phyloP scores from a whole-genome alignment of 768 basidiomycete species.

The Tulasnella sp. region DNA sequence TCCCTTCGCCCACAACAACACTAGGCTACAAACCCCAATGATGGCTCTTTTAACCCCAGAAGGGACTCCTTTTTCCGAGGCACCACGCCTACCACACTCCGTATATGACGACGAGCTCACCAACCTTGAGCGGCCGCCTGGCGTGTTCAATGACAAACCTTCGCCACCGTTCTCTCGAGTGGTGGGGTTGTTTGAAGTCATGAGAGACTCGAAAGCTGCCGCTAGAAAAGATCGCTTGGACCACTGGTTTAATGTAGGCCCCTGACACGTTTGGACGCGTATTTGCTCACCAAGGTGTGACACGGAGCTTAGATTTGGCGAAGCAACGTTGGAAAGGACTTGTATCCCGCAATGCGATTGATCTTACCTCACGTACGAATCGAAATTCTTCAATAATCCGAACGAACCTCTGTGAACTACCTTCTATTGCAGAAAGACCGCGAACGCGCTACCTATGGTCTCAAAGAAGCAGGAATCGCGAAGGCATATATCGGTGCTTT shows the following conservation, averaged over 20 bases:
- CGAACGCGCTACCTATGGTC: conserved; percentile 80
- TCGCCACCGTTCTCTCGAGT: conserved; percentile 10
- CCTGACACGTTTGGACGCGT: neutral
- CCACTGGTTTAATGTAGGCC: conserved; percentile 67
- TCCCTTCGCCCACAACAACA: no score
- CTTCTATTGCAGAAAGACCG: conserved; percentile 71
- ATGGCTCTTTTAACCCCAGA: neutral
- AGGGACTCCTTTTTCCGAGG: neutral
- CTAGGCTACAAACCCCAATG: no score
- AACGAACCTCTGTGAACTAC: neutral
- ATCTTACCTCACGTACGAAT: conserved; percentile 70
- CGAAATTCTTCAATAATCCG: neutral
- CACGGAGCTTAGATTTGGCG: conserved; percentile 58
- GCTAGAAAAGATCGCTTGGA: conserved; percentile 6
- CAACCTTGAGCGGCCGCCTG: conserved; percentile 4
- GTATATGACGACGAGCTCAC: neutral
- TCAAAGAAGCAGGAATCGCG: conserved; percentile 91
- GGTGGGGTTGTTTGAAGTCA: conserved; percentile 11
- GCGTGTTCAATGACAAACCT: conserved; percentile 6
- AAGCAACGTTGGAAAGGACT: conserved; percentile 67
- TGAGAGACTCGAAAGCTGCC: conserved; percentile 11
- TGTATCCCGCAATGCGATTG: conserved; percentile 82
- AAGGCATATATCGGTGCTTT: conserved; percentile 87
- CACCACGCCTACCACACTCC: neutral
- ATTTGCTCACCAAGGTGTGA: conserved; percentile 15